phyloP scores from a whole-genome alignment of 495 filamentous ascomycete species.

The Cercophora newfieldiana region DNA sequence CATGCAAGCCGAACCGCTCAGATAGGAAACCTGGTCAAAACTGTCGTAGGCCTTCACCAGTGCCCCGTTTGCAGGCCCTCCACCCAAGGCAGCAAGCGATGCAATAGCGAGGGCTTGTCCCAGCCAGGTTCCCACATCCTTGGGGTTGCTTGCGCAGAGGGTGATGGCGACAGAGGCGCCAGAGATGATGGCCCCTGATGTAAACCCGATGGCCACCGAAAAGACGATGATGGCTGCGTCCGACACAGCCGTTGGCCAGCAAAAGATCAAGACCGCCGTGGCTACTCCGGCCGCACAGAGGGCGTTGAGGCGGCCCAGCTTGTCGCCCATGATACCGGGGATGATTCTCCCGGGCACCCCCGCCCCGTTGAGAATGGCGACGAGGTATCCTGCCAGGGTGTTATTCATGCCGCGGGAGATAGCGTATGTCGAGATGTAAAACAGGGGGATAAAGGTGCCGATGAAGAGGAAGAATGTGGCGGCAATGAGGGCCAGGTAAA shows the following conservation, averaged over 20 bases:
- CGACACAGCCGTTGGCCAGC: too few species aligned
- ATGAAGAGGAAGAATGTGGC: slow-evolving; percentile 42
- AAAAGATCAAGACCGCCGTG: slow-evolving; percentile 45
- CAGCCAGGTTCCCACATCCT: slow-evolving; percentile 54
- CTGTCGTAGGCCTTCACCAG: slow-evolving; percentile 44
- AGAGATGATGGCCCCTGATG: slow-evolving; percentile 49
- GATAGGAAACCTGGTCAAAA: slow-evolving; percentile 40
- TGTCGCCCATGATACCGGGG: slow-evolving; percentile 56
- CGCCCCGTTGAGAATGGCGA: slow-evolving; percentile 53
- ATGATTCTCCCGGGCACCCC: slow-evolving; percentile 60
- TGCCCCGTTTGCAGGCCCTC: slow-evolving; percentile 53
- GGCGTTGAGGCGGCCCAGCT: slow-evolving; percentile 54
- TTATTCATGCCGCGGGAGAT: slow-evolving; percentile 46
- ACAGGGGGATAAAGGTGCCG: slow-evolving; percentile 58
- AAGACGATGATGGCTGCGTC: slow-evolving; percentile 40
- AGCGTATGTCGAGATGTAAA: slow-evolving; percentile 58
- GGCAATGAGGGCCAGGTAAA: slow-evolving; percentile 42
- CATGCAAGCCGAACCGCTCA: too few species aligned
- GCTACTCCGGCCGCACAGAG: slow-evolving; percentile 41
- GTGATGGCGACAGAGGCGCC: slow-evolving; percentile 44
- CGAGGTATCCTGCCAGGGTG: slow-evolving; percentile 48
- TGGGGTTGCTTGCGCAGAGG: slow-evolving; percentile 40
- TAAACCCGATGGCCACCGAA: slow-evolving; percentile 42
- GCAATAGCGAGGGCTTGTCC: slow-evolving; percentile 52
- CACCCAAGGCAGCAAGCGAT: slow-evolving; percentile 47